Evolutionary conservation across 2,329 filamentous ascomycete species (phyloP).

Genomic region (Fusarium papillatum): DNA sequence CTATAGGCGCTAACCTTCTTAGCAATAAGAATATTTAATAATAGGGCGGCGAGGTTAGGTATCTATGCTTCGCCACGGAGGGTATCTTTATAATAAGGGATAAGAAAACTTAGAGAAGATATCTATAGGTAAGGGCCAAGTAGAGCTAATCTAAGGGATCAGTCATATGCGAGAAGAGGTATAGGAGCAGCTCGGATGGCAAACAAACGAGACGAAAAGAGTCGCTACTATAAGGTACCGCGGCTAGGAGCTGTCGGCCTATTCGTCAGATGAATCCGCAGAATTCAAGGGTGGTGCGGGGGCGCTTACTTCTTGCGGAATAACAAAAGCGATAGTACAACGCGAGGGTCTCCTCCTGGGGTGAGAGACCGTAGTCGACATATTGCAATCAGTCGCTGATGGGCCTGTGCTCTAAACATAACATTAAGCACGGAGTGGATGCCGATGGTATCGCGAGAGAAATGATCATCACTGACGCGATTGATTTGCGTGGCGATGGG

Average conservation of each 20-base stretch:
- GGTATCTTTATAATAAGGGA: background rate
- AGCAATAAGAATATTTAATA: background rate
- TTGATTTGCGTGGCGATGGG: background rate
- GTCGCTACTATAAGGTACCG: background rate
- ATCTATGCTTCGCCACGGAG: slow-evolving; percentile 5
- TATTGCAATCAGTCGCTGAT: background rate
- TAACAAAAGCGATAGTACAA: slow-evolving; percentile 1
- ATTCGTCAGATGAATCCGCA: slow-evolving; percentile 1
- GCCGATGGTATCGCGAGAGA: background rate
- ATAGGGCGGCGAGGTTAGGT: background rate
- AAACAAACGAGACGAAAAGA: slow-evolving; percentile 19
- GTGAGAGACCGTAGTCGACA: background rate
- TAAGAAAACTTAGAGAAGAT: slow-evolving; percentile 11
- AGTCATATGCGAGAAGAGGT: slow-evolving; percentile 4
- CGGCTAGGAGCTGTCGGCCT: slow-evolving; percentile 4
- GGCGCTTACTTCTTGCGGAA: slow-evolving; percentile 15
- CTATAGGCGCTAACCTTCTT: slow-evolving; percentile 1
- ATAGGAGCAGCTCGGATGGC: slow-evolving; percentile 15
- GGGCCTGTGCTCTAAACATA: background rate
- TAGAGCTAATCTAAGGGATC: slow-evolving; percentile 13
- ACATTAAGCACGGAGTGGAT: background rate
- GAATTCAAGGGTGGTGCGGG: background rate
- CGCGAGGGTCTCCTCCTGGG: background rate
- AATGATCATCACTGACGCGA: background rate
- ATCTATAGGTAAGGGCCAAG: slow-evolving; percentile 15